Conservation (phyloP, 805 yeast genomes). For the Lipomyces spencermartinsiae region DNA sequence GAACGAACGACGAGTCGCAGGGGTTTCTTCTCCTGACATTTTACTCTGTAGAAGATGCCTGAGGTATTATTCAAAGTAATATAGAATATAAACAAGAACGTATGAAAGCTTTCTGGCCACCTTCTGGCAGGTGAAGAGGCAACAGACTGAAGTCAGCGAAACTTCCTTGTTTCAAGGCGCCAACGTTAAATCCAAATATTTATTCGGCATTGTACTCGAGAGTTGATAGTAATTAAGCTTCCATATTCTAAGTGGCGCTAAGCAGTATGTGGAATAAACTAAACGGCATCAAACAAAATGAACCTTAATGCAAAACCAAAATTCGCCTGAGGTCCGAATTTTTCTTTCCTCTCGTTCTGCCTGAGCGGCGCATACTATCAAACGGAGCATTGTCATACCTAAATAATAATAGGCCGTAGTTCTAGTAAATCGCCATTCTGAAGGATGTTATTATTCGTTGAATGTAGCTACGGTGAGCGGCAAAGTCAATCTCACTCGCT, state of each 20-base stretch:
- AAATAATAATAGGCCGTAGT: background rate
- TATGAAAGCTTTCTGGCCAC: background rate
- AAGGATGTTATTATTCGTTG: background rate
- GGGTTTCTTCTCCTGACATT: slow-evolving; percentile 3
- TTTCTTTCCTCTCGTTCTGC: background rate
- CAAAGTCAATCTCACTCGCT: background rate
- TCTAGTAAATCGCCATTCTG: too few species aligned
- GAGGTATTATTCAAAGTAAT: background rate
- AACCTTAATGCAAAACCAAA: background rate
- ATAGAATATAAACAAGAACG: background rate
- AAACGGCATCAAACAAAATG: background rate
- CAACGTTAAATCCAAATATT: background rate
- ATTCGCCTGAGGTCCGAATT: background rate
- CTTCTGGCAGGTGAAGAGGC: background rate
- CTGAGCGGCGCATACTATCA: background rate
- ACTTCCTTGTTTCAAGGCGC: background rate
- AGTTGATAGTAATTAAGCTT: background rate
- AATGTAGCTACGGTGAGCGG: background rate
- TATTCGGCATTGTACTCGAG: too few species aligned
- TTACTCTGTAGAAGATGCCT: background rate
- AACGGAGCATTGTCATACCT: background rate
- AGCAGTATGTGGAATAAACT: background rate
- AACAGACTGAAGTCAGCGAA: background rate
- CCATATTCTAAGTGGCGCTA: background rate
- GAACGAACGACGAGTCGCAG: slow-evolving; percentile 10